Conservation (phyloP, 73 alveolate species). For the Loxodes magnus region DNA sequence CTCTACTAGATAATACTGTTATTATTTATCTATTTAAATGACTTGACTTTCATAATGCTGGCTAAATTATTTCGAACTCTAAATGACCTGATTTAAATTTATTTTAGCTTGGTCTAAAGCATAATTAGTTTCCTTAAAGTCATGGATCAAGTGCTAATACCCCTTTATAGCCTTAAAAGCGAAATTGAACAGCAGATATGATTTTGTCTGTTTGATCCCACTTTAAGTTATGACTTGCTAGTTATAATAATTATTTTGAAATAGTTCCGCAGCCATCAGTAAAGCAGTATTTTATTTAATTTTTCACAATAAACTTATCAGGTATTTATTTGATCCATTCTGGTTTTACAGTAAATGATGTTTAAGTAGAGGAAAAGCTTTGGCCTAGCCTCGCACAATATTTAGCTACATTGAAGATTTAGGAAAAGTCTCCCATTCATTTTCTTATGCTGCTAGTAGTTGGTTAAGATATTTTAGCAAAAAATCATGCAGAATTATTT, state of each 20-base stretch:
- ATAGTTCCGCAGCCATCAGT: slow-evolving; percentile 79
- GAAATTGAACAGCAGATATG: slow-evolving; percentile 62
- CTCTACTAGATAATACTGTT: slow-evolving; percentile 40
- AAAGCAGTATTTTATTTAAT: slow-evolving; percentile 29
- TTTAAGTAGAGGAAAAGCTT: slow-evolving; percentile 58
- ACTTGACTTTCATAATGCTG: slow-evolving; percentile 56
- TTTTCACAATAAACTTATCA: slow-evolving; percentile 29
- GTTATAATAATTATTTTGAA: slow-evolving; percentile 50
- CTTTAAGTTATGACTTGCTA: slow-evolving; percentile 10
- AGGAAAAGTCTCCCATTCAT: slow-evolving; percentile 66
- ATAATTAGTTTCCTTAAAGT: slow-evolving; percentile 38
- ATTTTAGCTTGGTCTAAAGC: slow-evolving; percentile 60
- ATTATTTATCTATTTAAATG: slow-evolving; percentile 72
- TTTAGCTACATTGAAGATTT: slow-evolving; percentile 47
- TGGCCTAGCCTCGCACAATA: slow-evolving; percentile 81
- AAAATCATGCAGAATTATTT: slow-evolving; percentile 68
- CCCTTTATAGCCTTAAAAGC: slow-evolving; percentile 76
- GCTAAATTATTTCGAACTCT: slow-evolving; percentile 52
- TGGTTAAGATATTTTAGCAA: slow-evolving; percentile 29
- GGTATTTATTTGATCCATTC: slow-evolving; percentile 21
- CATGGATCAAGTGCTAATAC: slow-evolving; percentile 59
- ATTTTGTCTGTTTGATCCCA: slow-evolving; percentile 14
- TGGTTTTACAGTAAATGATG: slow-evolving; percentile 26
- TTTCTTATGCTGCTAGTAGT: slow-evolving; percentile 26
- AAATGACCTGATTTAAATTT: slow-evolving; percentile 47